A percentile compares a stretch with the other conserved stretches of the same genome.
Conservation (phyloP, 352 stramenopile genomes). For the Pythium rishiriense region DNA sequence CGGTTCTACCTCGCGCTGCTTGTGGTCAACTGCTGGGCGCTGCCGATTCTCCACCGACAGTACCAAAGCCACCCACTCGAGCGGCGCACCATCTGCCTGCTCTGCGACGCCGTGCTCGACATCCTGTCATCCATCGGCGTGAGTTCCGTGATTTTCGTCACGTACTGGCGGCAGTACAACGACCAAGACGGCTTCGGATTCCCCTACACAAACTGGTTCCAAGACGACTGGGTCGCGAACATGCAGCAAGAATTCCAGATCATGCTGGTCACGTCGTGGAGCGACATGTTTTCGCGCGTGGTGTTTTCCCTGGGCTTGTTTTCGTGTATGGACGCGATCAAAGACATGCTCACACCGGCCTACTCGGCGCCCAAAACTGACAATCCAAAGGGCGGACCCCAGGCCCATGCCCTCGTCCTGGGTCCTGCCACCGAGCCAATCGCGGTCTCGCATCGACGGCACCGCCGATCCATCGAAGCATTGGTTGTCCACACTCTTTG, state of each 20-base stretch:
- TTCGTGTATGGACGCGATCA: slow-evolving; percentile 6
- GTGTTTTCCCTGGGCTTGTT: slow-evolving; percentile 7
- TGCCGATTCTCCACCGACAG: not conserved
- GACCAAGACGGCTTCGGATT: not conserved
- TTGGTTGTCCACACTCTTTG: not conserved
- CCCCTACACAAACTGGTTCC: not conserved
- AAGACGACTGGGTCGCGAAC: slow-evolving; percentile 7
- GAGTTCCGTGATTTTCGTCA: not conserved
- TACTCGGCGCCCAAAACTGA: not conserved
- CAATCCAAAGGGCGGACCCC: not conserved
- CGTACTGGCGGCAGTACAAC: slow-evolving; percentile 5
- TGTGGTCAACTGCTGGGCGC: slow-evolving; percentile 10
- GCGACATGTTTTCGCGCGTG: slow-evolving; percentile 1
- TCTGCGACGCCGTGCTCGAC: slow-evolving; percentile 12
- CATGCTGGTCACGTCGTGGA: slow-evolving; percentile 15
- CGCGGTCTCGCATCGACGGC: not conserved
- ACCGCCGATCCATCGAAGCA: not conserved
- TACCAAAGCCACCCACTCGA: not conserved
- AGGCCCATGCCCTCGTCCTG: not conserved
- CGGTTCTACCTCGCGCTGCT: slow-evolving; percentile 15
- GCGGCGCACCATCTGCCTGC: not conserved
- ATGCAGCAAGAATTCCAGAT: slow-evolving; percentile 18
- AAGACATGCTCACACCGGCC: slow-evolving; percentile 7
- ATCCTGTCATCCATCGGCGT: slow-evolving; percentile 9
- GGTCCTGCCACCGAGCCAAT: not conserved